These are phyloP conservation scores for Plenodomus lindquistii DNA, from an alignment of 2,329 filamentous ascomycete species.

Conservation along the genomic window DNA sequence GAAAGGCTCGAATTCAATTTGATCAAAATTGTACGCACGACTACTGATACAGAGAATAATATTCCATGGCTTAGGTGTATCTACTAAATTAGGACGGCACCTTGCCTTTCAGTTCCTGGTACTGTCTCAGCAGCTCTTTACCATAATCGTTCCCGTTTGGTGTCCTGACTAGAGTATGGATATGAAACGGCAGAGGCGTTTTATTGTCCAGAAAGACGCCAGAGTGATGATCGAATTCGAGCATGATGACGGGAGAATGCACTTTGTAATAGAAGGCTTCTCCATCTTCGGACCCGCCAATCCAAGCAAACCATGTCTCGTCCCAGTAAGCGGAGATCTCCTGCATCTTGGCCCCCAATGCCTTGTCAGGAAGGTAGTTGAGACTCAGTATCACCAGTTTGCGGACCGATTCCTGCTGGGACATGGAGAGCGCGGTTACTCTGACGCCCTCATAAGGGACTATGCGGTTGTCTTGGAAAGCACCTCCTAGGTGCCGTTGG, in stretches of 20 bases:
- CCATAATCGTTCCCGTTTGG: constrained; percentile 77
- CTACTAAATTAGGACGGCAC: too few species aligned
- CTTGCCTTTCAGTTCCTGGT: too few species aligned
- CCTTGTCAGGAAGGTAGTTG: constrained; percentile 62
- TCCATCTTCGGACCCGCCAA: constrained; percentile 64
- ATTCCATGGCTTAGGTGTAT: too few species aligned
- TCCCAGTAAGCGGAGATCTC: constrained; percentile 58
- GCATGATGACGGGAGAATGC: constrained; percentile 70
- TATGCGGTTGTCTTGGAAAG: constrained; percentile 73
- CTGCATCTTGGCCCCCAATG: constrained; percentile 57
- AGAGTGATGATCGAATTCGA: constrained; percentile 76
- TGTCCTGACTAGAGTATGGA: constrained; percentile 69
- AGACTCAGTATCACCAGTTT: constrained; percentile 63
- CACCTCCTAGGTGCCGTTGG: constrained; percentile 74
- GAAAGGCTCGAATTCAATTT: too few species aligned
- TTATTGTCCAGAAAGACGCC: constrained; percentile 73
- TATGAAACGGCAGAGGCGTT: constrained; percentile 73
- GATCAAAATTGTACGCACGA: too few species aligned
- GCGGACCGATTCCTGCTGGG: constrained; percentile 58
- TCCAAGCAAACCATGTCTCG: constrained; percentile 78
- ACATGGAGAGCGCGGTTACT: constrained; percentile 52
- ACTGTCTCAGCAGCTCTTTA: constrained; percentile 39
- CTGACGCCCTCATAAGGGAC: constrained; percentile 70
- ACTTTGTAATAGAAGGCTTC: constrained; percentile 76
- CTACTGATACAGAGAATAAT: too few species aligned